Percentiles rank a stretch among this genome's conserved stretches.
These are phyloP conservation scores for Fraxinus excelsior DNA, from an alignment of 257 asterid species.

Conservation along the genomic window DNA sequence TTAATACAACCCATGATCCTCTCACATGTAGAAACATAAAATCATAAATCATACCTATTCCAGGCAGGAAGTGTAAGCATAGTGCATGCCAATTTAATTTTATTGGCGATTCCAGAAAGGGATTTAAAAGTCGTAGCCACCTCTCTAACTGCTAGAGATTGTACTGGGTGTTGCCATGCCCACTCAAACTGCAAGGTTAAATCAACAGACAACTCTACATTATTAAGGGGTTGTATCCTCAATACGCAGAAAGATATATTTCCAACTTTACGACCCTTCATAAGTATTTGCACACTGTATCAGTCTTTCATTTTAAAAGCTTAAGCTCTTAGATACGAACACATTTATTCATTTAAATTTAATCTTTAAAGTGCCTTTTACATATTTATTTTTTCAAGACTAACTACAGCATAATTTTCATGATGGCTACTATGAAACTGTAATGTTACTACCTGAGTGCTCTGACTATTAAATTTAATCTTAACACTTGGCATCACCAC, in stretches of 20 bases:
- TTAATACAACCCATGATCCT: not conserved
- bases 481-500: too few species aligned
- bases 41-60: constrained; percentile 55
- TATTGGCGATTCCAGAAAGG: constrained; percentile 73
- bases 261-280: not conserved
- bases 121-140: constrained; percentile 75
- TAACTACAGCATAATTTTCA: not conserved
- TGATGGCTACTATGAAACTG: not conserved
- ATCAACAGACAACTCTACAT: constrained; percentile 1
- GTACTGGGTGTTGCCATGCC: constrained; percentile 98
- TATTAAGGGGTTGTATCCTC: not conserved
- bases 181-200: constrained; percentile 77
- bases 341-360: too few species aligned
- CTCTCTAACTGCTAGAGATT: constrained; percentile 76
- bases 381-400: not conserved
- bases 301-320: too few species aligned
- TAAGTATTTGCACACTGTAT: not conserved
- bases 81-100: constrained; percentile 78
- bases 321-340: too few species aligned
- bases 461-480: too few species aligned
- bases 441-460: too few species aligned
- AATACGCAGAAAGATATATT: not conserved
- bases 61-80: constrained; percentile 92
- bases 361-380: too few species aligned
- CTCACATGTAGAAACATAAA: not conserved